Conservation (phyloP, 2,329 filamentous ascomycete species). For the Didymellaceae sp. region DNA sequence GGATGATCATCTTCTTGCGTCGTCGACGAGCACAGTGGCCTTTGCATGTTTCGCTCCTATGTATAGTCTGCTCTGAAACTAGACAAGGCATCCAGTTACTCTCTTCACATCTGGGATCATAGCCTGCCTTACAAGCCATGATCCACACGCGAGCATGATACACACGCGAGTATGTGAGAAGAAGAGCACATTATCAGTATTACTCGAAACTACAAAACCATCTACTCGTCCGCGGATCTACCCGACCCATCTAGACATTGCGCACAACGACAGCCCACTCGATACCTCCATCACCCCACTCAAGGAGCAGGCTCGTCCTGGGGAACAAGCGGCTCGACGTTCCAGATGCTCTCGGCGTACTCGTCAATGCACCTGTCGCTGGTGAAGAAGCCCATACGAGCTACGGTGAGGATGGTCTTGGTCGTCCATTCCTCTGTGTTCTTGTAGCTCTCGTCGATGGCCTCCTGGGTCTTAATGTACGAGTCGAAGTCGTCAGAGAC, state of each 20-base stretch:
- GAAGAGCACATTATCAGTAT: neutral
- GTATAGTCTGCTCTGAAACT: too few relatives aligned
- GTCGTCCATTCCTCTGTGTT: constrained; percentile 92
- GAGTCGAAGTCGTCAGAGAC: constrained; percentile 97
- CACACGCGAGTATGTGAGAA: too few relatives aligned
- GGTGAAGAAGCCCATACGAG: constrained; percentile 97
- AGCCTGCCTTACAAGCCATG: too few relatives aligned
- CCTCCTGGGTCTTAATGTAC: constrained; percentile 87
- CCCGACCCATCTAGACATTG: constrained; percentile 3
- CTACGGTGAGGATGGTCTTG: constrained; percentile 87
- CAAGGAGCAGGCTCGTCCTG: constrained; percentile 37
- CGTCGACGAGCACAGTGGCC: too few relatives aligned
- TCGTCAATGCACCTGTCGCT: constrained; percentile 95
- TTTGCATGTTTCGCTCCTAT: too few relatives aligned
- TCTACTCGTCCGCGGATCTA: constrained; percentile 4
- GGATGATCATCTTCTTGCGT: too few relatives aligned
- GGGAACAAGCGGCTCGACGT: constrained; percentile 78
- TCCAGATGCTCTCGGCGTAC: constrained; percentile 98
- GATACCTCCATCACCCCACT: neutral
- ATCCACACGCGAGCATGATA: too few relatives aligned
- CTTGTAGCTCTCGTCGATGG: constrained; percentile 91
- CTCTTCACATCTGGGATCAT: too few relatives aligned
- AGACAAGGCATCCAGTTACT: too few relatives aligned
- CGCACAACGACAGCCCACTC: too few relatives aligned
- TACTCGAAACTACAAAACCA: neutral